Evolutionary conservation across 2,329 filamentous ascomycete species (phyloP).

Genomic region (Nemania abortiva): DNA sequence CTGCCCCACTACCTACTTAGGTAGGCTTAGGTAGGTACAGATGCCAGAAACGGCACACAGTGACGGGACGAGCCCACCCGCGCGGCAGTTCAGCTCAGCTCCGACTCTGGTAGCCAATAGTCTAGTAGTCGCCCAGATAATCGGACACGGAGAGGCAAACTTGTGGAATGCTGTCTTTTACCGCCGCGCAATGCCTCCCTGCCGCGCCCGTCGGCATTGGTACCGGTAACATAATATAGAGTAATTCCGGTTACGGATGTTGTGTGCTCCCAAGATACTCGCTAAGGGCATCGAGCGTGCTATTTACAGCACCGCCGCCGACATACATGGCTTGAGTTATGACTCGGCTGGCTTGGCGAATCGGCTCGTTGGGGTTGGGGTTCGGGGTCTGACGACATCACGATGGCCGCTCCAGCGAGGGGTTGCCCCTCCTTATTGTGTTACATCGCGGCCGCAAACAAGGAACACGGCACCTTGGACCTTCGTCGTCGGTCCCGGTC

Average conservation of each 20-base stretch:
- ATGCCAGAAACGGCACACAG: neutral
- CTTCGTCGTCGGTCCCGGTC: constrained; percentile 2
- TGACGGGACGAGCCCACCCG: neutral
- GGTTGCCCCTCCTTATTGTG: constrained; percentile 4
- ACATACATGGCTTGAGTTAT: constrained; percentile 5
- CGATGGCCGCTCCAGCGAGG: neutral
- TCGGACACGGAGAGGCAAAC: neutral
- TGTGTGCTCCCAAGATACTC: neutral
- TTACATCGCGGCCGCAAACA: constrained; percentile 26
- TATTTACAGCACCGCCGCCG: constrained; percentile 15
- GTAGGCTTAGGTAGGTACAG: neutral
- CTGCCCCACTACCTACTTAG: neutral
- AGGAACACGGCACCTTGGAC: neutral
- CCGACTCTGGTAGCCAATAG: constrained; percentile 28
- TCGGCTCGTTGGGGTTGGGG: neutral
- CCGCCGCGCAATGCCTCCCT: neutral
- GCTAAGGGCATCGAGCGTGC: neutral
- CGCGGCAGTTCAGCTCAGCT: constrained; percentile 28
- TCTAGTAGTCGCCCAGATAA: constrained; percentile 1
- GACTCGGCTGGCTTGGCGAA: constrained; percentile 10
- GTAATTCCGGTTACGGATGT: constrained; percentile 4
- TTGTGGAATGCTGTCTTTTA: neutral
- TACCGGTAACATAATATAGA: no score
- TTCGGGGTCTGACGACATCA: constrained; percentile 16
- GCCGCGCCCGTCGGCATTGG: neutral